Percentiles rank a stretch among this genome's conserved stretches.
These are phyloP conservation scores for Haplographium delicatum DNA, from an alignment of 495 filamentous ascomycete species.

Conservation along the genomic window DNA sequence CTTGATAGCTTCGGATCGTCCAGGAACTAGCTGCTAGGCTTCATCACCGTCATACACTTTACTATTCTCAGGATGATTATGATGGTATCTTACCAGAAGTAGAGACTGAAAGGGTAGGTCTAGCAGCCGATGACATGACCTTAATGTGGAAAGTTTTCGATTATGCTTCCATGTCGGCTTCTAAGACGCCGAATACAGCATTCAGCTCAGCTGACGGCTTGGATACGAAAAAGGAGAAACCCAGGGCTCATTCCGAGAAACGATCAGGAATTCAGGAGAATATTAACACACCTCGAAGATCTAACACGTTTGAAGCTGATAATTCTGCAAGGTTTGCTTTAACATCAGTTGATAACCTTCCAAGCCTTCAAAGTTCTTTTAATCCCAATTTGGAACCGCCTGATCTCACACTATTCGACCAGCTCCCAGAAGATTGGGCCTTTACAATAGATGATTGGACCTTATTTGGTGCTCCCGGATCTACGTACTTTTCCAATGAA, in stretches of 20 bases:
- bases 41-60: conserved; percentile 6
- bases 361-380: background rate
- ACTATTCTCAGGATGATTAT: conserved; percentile 15
- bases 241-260: no score
- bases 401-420: conserved; percentile 1
- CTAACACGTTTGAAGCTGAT: background rate
- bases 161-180: conserved; percentile 10
- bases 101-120: conserved; percentile 1
- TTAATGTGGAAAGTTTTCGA: conserved; percentile 16
- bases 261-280: no score
- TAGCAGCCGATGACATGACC: conserved; percentile 1
- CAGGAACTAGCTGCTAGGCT: conserved; percentile 9
- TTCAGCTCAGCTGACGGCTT: background rate
- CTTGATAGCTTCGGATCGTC: conserved; percentile 8
- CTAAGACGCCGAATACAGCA: background rate
- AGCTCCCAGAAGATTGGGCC: conserved; percentile 10
- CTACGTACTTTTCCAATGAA: conserved; percentile 7
- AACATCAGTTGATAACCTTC: background rate
- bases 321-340: background rate
- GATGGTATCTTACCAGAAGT: conserved; percentile 9
- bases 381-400: background rate
- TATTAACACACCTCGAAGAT: background rate
- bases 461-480: conserved; percentile 8
- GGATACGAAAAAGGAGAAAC: no score
- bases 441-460: conserved; percentile 15